Base-by-base conservation (phyloP, 1,284 basidiomycete genomes). In the Agaricales sp. region DNA sequence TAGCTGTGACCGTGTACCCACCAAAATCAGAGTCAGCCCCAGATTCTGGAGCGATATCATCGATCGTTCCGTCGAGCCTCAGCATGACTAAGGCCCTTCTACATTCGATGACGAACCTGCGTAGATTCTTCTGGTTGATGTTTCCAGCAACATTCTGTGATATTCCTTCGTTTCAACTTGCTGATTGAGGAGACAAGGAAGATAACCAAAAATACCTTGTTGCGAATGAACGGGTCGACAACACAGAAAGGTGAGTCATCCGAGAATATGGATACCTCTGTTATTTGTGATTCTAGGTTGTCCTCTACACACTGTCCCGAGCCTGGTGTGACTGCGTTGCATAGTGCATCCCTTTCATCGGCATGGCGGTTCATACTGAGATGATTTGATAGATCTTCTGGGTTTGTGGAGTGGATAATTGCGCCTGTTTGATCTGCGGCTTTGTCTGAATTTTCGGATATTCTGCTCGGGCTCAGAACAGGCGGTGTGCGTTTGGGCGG, bases 171-270 rank as follows among this genome's bases (percentile, higher is more conserved):
- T n/a, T n/a, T n/a, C n/a, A n/a, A n/a, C n/a, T n/a, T n/a, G n/a
- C n/a, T n/a, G n/a, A n/a, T n/a, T n/a, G n/a, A n/a, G n/a, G n/a
- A n/a, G n/a, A n/a, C n/a, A 41, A 16, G 39, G 14, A 41, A n/a
- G 19, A 20, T 35, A 20, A 35, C 49, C 12, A 41, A 12, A 52
- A 57, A 43, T 46, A 75, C 75, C 67, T 74, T 75, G 18, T 55
- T 59, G 18, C 54, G 56, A 47, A 75, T 67, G 58, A 78, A 77
- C 1, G 75, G 75, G 58, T 78, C 75, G 13, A 63, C 57, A 24
- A 76, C 67, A 47, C 64, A 62, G 13, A 73, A 11, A 16, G 39
- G 39, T 11, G 39, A 41, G 18, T 41, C 16, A 20, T 18, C 8
- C 6, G 39, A 41, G 39, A 41, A 41, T 4, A 41, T 41, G 18